Percentiles rank a stretch among this genome's conserved stretches.
phyloP scores from a whole-genome alignment of 345 rosid species.

The Viola odorata region DNA sequence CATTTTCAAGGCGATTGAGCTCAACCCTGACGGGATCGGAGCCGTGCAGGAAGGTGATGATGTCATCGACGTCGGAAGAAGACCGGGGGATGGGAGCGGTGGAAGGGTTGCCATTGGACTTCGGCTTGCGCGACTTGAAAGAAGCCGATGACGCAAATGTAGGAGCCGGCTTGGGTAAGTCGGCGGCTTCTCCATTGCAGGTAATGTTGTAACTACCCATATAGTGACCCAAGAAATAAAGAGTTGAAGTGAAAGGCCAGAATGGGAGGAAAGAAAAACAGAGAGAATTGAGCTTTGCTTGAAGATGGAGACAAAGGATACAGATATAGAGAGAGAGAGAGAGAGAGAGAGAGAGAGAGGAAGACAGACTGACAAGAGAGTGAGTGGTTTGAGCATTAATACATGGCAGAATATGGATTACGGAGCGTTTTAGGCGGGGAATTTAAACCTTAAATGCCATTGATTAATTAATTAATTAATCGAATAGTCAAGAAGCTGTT shows the following conservation, averaged over 20 bases:
- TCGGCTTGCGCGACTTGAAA: slow-evolving; percentile 37
- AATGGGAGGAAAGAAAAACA: slow-evolving; percentile 14
- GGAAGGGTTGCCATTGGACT: slow-evolving; percentile 13
- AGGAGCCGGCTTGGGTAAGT: not conserved
- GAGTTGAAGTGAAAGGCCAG: slow-evolving; percentile 13
- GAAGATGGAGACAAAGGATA: no score
- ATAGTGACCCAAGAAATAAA: no score
- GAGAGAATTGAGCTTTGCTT: no score
- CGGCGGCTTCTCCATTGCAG: slow-evolving; percentile 32
- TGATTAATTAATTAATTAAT: slow-evolving; percentile 1
- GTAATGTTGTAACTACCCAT: not conserved
- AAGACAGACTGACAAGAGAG: no score
- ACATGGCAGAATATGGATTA: slow-evolving; percentile 13
- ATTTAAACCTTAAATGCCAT: slow-evolving; percentile 9
- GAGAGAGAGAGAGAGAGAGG: not conserved
- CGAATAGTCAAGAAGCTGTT: slow-evolving; percentile 1
- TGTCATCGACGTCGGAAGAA: slow-evolving; percentile 37
- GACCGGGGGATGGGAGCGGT: slow-evolving; percentile 19
- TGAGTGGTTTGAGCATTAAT: not conserved
- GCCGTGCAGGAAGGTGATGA: slow-evolving; percentile 40
- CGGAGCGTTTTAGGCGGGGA: slow-evolving; percentile 30
- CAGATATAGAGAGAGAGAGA: not conserved
- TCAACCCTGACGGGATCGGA: slow-evolving; percentile 52
- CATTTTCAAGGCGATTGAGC: slow-evolving; percentile 47
- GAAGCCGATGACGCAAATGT: slow-evolving; percentile 33